phyloP scores from a whole-genome alignment of 306 rosid genomes.

The Quillaja saponaria region DNA sequence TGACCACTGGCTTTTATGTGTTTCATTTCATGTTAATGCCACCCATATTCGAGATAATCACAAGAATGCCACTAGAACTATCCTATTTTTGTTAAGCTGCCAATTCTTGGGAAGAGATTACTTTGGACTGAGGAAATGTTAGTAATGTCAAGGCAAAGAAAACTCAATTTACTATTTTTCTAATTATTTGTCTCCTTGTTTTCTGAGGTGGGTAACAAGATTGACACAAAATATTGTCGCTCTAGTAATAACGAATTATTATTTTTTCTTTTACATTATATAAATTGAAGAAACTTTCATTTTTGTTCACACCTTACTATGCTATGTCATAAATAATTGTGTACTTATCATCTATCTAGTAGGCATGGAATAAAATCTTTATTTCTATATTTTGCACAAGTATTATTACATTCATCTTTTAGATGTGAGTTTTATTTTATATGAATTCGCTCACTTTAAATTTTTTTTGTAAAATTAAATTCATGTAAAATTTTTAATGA shows the following conservation, averaged over 20 bases:
- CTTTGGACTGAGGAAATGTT: conserved; percentile 25
- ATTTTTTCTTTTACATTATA: no score
- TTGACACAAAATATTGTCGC: conserved; percentile 28
- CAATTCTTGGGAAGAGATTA: conserved; percentile 16
- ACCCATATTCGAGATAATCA: conserved; percentile 29
- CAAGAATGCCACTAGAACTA: conserved; percentile 47
- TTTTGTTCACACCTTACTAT: no score
- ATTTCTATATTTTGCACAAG: no score
- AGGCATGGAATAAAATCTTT: no score
- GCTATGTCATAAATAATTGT: no score
- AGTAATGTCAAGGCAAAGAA: conserved; percentile 20
- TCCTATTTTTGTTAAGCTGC: background rate
- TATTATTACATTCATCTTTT: no score
- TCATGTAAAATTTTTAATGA: no score
- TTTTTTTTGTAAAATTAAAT: no score
- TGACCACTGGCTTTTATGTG: conserved; percentile 44
- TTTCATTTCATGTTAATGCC: conserved; percentile 34
- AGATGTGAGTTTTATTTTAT: no score
- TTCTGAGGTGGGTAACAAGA: conserved; percentile 22
- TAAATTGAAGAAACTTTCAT: no score
- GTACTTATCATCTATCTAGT: no score
- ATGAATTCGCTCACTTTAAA: no score
- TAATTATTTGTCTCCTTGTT: background rate
- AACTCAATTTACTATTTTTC: conserved; percentile 12
- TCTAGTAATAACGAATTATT: background rate